Evolutionary conservation across 352 stramenopile species (phyloP).

Genomic region (Aphanomyces stellatus): DNA sequence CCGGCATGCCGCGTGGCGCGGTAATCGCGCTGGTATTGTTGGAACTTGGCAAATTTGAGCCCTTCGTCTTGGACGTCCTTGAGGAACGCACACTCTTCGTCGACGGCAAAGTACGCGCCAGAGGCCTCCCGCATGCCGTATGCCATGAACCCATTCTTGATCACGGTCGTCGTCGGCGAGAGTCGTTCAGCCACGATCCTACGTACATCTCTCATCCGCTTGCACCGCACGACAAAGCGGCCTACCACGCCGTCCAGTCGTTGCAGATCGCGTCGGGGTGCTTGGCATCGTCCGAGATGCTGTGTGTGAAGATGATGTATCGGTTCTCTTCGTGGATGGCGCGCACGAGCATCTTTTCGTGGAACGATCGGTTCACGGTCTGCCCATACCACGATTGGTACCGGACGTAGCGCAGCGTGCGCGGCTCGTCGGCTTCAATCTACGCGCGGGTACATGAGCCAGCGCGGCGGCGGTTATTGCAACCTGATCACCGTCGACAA

Average conservation of each 20-base stretch:
- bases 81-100: background rate
- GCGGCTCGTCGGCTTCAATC: background rate
- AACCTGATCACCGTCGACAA: conserved; percentile 10
- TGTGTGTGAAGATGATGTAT: conserved; percentile 16
- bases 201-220: background rate
- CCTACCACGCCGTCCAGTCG: conserved; percentile 16
- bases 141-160: background rate
- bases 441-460: background rate
- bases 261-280: background rate
- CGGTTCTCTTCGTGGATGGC: background rate
- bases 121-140: background rate
- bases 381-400: conserved; percentile 2
- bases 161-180: background rate
- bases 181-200: conserved; percentile 1
- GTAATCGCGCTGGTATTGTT: conserved; percentile 5
- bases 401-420: background rate
- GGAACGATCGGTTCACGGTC: conserved; percentile 1
- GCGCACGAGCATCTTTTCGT: conserved; percentile 17
- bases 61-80: background rate
- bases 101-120: background rate
- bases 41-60: background rate
- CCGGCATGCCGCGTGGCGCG: background rate
- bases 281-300: conserved; percentile 14
- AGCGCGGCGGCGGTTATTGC: too few species aligned
- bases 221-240: background rate